Evolutionary conservation across 305 asterid genomes (phyloP).

Genomic region (Fraxinus baroniana): DNA sequence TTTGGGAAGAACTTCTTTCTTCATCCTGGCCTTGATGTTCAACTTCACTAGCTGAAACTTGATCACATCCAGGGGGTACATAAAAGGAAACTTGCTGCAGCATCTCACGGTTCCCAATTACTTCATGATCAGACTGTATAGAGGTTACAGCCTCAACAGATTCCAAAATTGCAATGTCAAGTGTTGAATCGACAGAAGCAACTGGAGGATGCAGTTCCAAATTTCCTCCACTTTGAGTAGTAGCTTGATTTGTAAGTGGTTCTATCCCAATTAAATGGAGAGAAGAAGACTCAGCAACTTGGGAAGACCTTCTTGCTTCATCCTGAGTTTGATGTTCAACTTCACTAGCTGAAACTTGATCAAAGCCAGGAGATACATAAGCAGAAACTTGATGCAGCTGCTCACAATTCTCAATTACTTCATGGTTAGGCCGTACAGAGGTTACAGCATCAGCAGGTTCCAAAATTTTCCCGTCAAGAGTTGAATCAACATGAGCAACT

Average conservation of each 20-base stretch:
- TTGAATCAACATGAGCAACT: background rate
- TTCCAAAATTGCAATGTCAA: constrained; percentile 9
- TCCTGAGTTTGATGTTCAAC: constrained; percentile 11
- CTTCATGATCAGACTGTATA: constrained; percentile 26
- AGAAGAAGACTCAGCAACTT: constrained; percentile 15
- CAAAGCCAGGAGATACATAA: background rate
- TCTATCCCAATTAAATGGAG: constrained; percentile 21
- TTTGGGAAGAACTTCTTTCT: constrained; percentile 6
- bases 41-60: constrained; percentile 16
- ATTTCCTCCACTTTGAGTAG: constrained; percentile 18
- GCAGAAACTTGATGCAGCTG: constrained; percentile 22
- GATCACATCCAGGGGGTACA: background rate
- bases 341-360: constrained; percentile 17
- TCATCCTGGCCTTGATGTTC: constrained; percentile 11
- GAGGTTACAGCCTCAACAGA: constrained; percentile 24
- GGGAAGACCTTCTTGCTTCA: constrained; percentile 12
- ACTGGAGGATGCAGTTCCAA: constrained; percentile 17
- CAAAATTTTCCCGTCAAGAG: background rate
- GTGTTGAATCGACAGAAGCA: background rate
- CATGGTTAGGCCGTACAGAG: constrained; percentile 23
- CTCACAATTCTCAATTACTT: constrained; percentile 23
- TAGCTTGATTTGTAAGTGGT: constrained; percentile 19
- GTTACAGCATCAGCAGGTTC: constrained; percentile 27
- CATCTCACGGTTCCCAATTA: constrained; percentile 20
- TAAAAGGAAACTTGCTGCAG: constrained; percentile 18